phyloP scores from a whole-genome alignment of 2,329 filamentous ascomycete genomes.

The Cladosporium sp. region DNA sequence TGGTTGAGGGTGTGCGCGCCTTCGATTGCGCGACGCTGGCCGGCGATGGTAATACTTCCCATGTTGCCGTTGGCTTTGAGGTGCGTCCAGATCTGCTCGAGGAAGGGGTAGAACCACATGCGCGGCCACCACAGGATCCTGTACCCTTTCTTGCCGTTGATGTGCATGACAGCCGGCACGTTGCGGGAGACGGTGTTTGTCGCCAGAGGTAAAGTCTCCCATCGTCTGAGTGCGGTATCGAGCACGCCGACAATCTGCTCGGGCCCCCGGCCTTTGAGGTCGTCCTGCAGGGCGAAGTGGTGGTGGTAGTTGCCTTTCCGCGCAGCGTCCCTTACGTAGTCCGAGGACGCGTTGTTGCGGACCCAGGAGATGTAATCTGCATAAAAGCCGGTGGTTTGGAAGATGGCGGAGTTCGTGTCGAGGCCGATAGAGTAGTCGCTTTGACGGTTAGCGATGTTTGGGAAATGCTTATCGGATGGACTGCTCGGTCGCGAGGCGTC shows the following conservation, averaged over 20 bases:
- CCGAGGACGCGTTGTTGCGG: neutral
- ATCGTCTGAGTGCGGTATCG: neutral
- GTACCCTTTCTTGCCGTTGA: conserved; percentile 19
- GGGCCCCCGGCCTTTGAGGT: neutral
- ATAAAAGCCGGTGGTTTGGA: conserved; percentile 19
- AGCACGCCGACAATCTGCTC: neutral
- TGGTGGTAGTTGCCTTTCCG: neutral
- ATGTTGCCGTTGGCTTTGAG: neutral
- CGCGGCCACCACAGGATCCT: conserved; percentile 20
- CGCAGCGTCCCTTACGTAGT: neutral
- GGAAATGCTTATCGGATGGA: neutral
- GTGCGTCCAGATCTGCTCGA: neutral
- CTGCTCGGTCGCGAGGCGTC: neutral
- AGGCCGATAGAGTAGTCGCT: conserved; percentile 19
- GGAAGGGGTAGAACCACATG: conserved; percentile 18
- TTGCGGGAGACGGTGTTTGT: conserved; percentile 16
- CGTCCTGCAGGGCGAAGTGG: neutral
- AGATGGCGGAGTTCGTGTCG: conserved; percentile 20
- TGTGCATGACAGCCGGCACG: conserved; percentile 18
- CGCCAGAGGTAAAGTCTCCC: neutral
- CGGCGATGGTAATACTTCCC: too few relatives aligned
- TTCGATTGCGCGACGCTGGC: neutral
- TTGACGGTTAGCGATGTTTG: neutral
- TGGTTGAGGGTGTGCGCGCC: neutral
- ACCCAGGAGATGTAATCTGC: conserved; percentile 17